These are phyloP conservation scores for Xylariaceae sp. DNA, from an alignment of 2,329 filamentous ascomycete species.

Conservation along the genomic window DNA sequence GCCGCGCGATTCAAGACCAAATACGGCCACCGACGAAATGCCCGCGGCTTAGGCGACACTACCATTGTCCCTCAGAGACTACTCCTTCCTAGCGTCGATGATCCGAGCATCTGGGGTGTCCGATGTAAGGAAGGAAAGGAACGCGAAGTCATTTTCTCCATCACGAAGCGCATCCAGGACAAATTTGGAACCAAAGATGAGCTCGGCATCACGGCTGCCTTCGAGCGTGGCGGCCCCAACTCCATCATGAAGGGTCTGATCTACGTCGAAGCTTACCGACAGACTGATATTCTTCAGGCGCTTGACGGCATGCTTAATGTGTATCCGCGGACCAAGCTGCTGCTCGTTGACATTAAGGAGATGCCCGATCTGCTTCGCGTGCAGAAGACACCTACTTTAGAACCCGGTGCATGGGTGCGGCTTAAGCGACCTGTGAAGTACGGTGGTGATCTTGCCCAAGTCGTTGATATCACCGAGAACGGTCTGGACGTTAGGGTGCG, in stretches of 20 bases:
- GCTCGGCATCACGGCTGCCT: slow-evolving; percentile 80
- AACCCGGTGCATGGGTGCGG: slow-evolving; percentile 88
- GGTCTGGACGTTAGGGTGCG: slow-evolving; percentile 83
- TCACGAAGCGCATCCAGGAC: slow-evolving; percentile 87
- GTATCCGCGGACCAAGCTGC: slow-evolving; percentile 81
- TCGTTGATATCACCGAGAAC: slow-evolving; percentile 89
- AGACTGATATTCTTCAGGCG: slow-evolving; percentile 79
- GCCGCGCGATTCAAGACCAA: slow-evolving; percentile 82
- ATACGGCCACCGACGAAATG: slow-evolving; percentile 74
- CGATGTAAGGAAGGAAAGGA: slow-evolving; percentile 95
- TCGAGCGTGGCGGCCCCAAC: slow-evolving; percentile 77
- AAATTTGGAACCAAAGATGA: slow-evolving; percentile 73
- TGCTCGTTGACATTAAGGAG: slow-evolving; percentile 91
- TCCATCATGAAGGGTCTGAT: slow-evolving; percentile 88
- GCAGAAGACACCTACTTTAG: slow-evolving; percentile 77
- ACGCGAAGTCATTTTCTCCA: slow-evolving; percentile 79
- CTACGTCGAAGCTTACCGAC: slow-evolving; percentile 86
- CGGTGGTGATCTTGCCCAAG: slow-evolving; percentile 82
- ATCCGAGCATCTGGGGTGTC: slow-evolving; percentile 93
- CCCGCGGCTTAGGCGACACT: slow-evolving; percentile 62
- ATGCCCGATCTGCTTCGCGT: slow-evolving; percentile 95
- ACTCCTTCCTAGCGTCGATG: slow-evolving; percentile 86
- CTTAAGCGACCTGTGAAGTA: slow-evolving; percentile 78
- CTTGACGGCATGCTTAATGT: slow-evolving; percentile 83
- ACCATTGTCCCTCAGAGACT: slow-evolving; percentile 79